Evolutionary conservation across 2,329 filamentous ascomycete genomes (phyloP).

Genomic region (Fonsecaea monophora): DNA sequence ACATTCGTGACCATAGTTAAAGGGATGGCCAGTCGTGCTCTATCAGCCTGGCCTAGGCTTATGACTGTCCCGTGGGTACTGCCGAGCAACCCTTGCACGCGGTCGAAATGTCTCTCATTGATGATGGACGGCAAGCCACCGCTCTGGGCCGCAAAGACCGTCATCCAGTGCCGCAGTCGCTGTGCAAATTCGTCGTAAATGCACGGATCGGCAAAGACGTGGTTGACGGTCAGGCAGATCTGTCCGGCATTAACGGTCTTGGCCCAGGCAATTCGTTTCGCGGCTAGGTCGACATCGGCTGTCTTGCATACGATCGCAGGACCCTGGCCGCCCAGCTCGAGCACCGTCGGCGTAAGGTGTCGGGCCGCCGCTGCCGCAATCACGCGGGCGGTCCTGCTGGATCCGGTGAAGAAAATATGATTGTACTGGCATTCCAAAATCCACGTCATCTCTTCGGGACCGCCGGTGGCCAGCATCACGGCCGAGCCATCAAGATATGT

Average conservation of each 20-base stretch:
- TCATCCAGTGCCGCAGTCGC: conserved; percentile 45
- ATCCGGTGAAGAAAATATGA: conserved; percentile 58
- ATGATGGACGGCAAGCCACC: conserved; percentile 48
- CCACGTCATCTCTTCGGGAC: conserved; percentile 47
- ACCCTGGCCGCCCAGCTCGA: conserved; percentile 56
- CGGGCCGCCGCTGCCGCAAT: conserved; percentile 52
- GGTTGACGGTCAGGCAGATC: conserved; percentile 52
- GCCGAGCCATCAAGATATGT: conserved; percentile 53
- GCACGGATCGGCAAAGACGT: conserved; percentile 53
- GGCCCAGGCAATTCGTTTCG: conserved; percentile 52
- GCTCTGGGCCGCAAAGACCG: conserved; percentile 43
- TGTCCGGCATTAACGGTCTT: conserved; percentile 56
- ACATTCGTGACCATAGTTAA: conserved; percentile 52
- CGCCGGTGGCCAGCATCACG: conserved; percentile 47
- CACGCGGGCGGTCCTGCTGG: conserved; percentile 47
- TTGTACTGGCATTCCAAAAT: conserved; percentile 51
- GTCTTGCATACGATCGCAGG: conserved; percentile 52
- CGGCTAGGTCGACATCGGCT: conserved; percentile 49
- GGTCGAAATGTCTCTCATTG: conserved; percentile 53
- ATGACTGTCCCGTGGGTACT: conserved; percentile 48
- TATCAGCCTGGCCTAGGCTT: conserved; percentile 46
- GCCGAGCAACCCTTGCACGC: conserved; percentile 48
- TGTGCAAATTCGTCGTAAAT: conserved; percentile 50
- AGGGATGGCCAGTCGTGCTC: conserved; percentile 44
- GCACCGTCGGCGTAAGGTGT: conserved; percentile 52